phyloP scores from a whole-genome alignment of 2,329 filamentous ascomycete genomes.

The Pyrenochaeta sp. region DNA sequence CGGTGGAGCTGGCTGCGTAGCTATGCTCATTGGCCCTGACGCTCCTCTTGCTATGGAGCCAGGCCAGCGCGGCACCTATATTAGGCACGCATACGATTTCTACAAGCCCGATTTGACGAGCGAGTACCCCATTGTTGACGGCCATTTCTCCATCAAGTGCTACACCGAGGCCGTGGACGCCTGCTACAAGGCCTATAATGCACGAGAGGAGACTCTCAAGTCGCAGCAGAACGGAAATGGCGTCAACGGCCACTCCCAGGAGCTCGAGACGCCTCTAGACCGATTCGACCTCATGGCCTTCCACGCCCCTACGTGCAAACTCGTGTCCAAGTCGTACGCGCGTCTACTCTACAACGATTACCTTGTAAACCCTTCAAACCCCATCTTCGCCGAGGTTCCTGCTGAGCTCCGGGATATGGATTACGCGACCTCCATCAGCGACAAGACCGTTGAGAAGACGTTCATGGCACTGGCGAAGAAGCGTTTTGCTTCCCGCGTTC shows the following conservation, averaged over 20 bases:
- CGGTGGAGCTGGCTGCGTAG: slow-evolving; percentile 62
- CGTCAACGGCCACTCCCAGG: slow-evolving; percentile 45
- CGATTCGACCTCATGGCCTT: slow-evolving; percentile 65
- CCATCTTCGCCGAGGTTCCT: slow-evolving; percentile 60
- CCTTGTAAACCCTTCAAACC: slow-evolving; percentile 56
- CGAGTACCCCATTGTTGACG: slow-evolving; percentile 63
- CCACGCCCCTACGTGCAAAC: slow-evolving; percentile 64
- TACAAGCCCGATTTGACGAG: slow-evolving; percentile 64
- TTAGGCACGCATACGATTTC: slow-evolving; percentile 63
- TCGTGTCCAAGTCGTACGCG: slow-evolving; percentile 63
- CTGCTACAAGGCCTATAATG: slow-evolving; percentile 64
- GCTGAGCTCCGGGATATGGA: slow-evolving; percentile 57
- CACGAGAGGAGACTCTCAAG: slow-evolving; percentile 57
- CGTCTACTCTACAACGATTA: slow-evolving; percentile 63
- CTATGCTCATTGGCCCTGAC: slow-evolving; percentile 62
- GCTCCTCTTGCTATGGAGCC: slow-evolving; percentile 61
- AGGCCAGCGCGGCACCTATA: slow-evolving; percentile 60
- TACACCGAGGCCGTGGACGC: slow-evolving; percentile 62
- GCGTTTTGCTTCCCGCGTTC: slow-evolving; percentile 59
- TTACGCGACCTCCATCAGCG: slow-evolving; percentile 57
- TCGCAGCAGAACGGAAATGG: slow-evolving; percentile 52
- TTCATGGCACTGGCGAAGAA: slow-evolving; percentile 63
- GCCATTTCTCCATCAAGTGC: slow-evolving; percentile 62
- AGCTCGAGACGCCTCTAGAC: slow-evolving; percentile 58
- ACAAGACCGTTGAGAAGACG: slow-evolving; percentile 63